Percentiles rank a stretch among this genome's conserved stretches.
Conservation (phyloP, 1,284 basidiomycete species). For the Cryptococcus maquisensis region DNA sequence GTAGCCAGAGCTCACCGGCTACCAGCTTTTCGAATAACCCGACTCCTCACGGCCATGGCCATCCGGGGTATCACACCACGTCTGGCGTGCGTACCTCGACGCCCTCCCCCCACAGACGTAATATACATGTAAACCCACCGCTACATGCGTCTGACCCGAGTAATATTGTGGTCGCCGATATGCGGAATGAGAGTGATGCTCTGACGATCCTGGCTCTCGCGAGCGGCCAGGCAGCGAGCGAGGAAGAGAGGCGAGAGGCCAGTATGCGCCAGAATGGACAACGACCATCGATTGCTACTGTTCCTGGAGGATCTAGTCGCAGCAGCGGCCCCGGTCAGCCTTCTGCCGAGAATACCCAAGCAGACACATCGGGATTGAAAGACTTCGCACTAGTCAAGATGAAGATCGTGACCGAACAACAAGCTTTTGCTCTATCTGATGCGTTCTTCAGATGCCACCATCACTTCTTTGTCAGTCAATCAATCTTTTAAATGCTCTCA, state of each 20-base stretch:
- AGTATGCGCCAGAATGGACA: conserved; percentile 1
- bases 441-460: conserved; percentile 49
- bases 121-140: conserved; percentile 34
- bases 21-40: conserved; percentile 1
- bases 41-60: conserved; percentile 1
- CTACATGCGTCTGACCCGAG: conserved; percentile 38
- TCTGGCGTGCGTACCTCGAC: conserved; percentile 5
- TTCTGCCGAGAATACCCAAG: neutral
- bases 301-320: neutral
- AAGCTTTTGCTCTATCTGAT: conserved; percentile 39
- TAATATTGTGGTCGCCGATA: conserved; percentile 46
- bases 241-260: conserved; percentile 6
- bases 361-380: conserved; percentile 14
- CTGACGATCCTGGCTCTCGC: conserved; percentile 47
- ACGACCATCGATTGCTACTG: neutral
- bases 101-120: conserved; percentile 28
- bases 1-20: conserved; percentile 11
- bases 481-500: neutral
- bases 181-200: conserved; percentile 49
- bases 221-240: conserved; percentile 20
- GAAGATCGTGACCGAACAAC: conserved; percentile 39
- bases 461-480: conserved; percentile 46
- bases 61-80: neutral
- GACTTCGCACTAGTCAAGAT: conserved; percentile 48
- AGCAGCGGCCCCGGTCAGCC: conserved; percentile 5